Percentiles rank a stretch among this genome's conserved stretches.
These are phyloP conservation scores for Durotheca rogersii DNA, from an alignment of 495 filamentous ascomycete species.

Conservation along the genomic window DNA sequence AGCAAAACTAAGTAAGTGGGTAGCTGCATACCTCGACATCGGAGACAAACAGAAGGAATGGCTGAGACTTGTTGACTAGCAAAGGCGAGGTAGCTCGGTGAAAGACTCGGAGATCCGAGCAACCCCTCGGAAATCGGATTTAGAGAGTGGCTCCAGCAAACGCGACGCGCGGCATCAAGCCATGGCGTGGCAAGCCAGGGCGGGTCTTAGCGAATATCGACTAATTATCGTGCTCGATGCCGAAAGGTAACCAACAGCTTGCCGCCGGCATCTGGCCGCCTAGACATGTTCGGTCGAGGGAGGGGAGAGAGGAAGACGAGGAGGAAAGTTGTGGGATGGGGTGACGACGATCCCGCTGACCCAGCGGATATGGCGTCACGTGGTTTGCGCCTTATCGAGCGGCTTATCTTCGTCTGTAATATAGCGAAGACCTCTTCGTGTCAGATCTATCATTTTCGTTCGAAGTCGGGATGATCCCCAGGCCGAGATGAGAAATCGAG, in stretches of 20 bases:
- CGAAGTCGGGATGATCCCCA: no score
- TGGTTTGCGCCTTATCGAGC: no score
- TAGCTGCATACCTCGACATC: constrained; percentile 23
- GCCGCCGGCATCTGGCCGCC: not conserved
- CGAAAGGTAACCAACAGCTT: constrained; percentile 13
- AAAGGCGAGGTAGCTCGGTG: no score
- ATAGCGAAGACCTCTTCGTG: no score
- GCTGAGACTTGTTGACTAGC: no score
- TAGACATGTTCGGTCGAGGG: not conserved
- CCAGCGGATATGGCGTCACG: no score
- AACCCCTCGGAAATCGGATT: constrained; percentile 10
- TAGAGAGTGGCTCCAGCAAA: not conserved
- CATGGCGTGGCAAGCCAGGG: constrained; percentile 5
- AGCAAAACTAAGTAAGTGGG: not conserved
- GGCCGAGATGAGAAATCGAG: no score
- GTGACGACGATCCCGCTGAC: no score
- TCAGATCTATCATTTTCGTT: no score
- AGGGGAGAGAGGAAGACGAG: no score
- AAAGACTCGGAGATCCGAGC: constrained; percentile 24
- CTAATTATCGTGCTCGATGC: constrained; percentile 1
- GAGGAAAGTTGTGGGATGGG: no score
- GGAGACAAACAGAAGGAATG: constrained; percentile 2
- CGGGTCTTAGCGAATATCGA: constrained; percentile 8
- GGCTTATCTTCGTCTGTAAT: no score
- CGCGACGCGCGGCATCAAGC: constrained; percentile 9